Percentiles rank a stretch among this genome's conserved stretches.
phyloP scores from a whole-genome alignment of 2,329 filamentous ascomycete species.

The Fusarium dimerum region DNA sequence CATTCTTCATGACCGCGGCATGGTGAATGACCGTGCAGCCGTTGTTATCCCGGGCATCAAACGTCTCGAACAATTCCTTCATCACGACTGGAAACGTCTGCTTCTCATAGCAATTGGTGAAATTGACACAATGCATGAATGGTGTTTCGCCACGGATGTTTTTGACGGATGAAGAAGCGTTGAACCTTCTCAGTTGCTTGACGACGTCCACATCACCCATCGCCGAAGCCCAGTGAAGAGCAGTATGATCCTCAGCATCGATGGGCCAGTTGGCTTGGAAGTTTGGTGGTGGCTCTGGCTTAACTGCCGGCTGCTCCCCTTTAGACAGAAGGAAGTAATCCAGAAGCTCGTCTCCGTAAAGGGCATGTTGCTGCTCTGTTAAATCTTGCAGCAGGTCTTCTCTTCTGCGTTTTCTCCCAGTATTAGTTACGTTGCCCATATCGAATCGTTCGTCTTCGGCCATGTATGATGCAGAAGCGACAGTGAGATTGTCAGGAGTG shows the following conservation, averaged over 20 bases:
- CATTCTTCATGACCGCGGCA: slow-evolving; percentile 83
- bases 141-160: slow-evolving; percentile 83
- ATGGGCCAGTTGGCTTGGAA: slow-evolving; percentile 93
- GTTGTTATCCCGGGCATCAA: slow-evolving; percentile 75
- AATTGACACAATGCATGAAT: slow-evolving; percentile 90
- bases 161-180: slow-evolving; percentile 70
- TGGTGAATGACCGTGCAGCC: slow-evolving; percentile 93
- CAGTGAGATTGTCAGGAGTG: slow-evolving; percentile 78
- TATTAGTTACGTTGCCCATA: slow-evolving; percentile 62
- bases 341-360: slow-evolving; percentile 90
- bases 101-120: slow-evolving; percentile 96
- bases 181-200: slow-evolving; percentile 79
- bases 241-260: slow-evolving; percentile 88
- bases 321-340: slow-evolving; percentile 94
- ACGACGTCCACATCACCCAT: slow-evolving; percentile 97
- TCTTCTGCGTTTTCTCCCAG: slow-evolving; percentile 75
- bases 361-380: slow-evolving; percentile 79
- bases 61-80: slow-evolving; percentile 79
- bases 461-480: slow-evolving; percentile 82
- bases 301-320: slow-evolving; percentile 70
- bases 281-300: slow-evolving; percentile 77
- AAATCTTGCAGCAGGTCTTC: slow-evolving; percentile 62
- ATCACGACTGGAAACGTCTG: slow-evolving; percentile 84
- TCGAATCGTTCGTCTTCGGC: slow-evolving; percentile 80
- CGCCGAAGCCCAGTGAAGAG: slow-evolving; percentile 93